phyloP scores from a whole-genome alignment of 140 eudicot genomes.

The Senecio squalidus region DNA sequence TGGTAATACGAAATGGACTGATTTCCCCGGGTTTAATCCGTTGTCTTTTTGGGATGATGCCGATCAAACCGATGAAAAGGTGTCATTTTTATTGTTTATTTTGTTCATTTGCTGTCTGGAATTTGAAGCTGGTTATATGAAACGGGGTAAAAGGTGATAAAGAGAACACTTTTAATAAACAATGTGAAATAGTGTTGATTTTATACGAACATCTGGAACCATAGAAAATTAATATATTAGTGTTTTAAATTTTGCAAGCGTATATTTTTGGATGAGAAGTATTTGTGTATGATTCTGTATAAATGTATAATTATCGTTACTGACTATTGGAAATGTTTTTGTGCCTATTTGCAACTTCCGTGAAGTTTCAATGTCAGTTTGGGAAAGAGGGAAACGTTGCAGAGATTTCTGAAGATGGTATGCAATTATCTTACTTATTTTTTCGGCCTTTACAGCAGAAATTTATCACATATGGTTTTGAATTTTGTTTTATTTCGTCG shows the following conservation, averaged over 20 bases:
- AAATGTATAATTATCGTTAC: background rate
- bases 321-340: constrained; percentile 11
- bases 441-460: background rate
- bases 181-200: background rate
- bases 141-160: background rate
- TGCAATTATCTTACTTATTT: background rate
- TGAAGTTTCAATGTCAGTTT: constrained; percentile 38
- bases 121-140: background rate
- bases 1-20: constrained; percentile 18
- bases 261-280: background rate
- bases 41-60: constrained; percentile 1
- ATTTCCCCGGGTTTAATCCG: background rate
- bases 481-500: background rate
- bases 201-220: background rate
- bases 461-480: background rate
- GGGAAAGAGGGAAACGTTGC: constrained; percentile 25
- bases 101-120: background rate
- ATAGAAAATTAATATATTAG: background rate
- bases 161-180: too few species aligned
- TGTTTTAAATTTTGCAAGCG: background rate
- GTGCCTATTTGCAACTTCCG: background rate
- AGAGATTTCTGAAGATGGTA: constrained; percentile 36
- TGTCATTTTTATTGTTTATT: background rate
- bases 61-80: constrained; percentile 21
- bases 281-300: background rate